Percentiles rank a stretch among this genome's conserved stretches.
Evolutionary conservation across 805 yeast genomes (phyloP).

Genomic region (Candida michaelii): DNA sequence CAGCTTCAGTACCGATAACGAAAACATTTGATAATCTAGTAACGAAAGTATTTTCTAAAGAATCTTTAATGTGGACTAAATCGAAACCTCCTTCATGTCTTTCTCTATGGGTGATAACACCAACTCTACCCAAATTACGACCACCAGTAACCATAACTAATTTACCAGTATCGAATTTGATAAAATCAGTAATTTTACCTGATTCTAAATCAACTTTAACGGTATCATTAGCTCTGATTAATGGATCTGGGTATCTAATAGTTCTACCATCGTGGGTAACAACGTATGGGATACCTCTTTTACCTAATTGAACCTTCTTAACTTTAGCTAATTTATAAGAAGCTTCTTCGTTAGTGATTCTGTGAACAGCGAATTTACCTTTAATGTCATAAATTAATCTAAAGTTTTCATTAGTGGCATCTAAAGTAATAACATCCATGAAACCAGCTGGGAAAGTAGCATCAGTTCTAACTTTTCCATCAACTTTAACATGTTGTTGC

Average conservation of each 20-base stretch:
- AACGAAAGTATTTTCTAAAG: constrained; percentile 42
- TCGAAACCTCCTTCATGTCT: constrained; percentile 46
- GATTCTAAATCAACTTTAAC: constrained; percentile 95
- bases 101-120: constrained; percentile 44
- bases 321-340: constrained; percentile 97
- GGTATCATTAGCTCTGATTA: constrained; percentile 94
- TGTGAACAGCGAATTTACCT: constrained; percentile 99
- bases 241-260: constrained; percentile 98
- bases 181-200: constrained; percentile 75
- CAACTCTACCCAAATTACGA: constrained; percentile 44
- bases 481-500: constrained; percentile 98
- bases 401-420: constrained; percentile 99
- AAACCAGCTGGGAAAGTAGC: constrained; percentile 98
- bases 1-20: constrained; percentile 42
- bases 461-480: constrained; percentile 99
- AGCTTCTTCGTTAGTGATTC: constrained; percentile 98
- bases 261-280: constrained; percentile 99
- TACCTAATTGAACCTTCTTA: constrained; percentile 97
- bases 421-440: constrained; percentile 97
- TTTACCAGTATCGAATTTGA: constrained; percentile 41
- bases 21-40: constrained; percentile 44
- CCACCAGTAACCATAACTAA: constrained; percentile 46
- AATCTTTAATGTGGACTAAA: constrained; percentile 42
- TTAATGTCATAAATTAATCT: constrained; percentile 97
- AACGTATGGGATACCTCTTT: constrained; percentile 96